Conservation (phyloP, 306 rosid species). For the Vachellia pachyceras region DNA sequence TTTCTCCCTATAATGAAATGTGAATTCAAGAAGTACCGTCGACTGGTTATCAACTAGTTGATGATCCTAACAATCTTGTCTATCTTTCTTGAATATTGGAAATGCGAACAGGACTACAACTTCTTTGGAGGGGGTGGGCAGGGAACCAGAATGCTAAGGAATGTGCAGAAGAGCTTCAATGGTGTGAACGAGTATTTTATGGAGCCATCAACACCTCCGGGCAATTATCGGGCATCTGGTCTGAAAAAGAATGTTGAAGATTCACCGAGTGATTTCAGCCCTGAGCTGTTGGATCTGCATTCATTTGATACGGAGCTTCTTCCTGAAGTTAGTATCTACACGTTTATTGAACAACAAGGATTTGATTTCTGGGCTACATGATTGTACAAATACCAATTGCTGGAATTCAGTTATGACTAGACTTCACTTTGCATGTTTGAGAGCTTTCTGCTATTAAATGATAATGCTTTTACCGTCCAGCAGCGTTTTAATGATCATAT, state of each 20-base stretch:
- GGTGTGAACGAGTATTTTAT: slow-evolving; percentile 68
- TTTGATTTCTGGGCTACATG: slow-evolving; percentile 14
- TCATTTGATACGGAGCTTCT: slow-evolving; percentile 92
- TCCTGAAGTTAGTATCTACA: slow-evolving; percentile 67
- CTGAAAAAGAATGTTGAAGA: slow-evolving; percentile 71
- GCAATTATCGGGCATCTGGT: slow-evolving; percentile 48
- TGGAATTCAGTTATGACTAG: neutral
- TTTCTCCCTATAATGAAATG: neutral
- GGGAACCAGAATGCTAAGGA: slow-evolving; percentile 79
- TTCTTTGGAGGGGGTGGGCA: slow-evolving; percentile 73
- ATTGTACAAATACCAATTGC: neutral
- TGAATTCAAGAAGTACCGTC: neutral
- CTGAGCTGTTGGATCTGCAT: slow-evolving; percentile 96
- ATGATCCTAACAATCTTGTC: slow-evolving; percentile 21
- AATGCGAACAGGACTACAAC: slow-evolving; percentile 73
- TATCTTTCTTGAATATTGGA: slow-evolving; percentile 40
- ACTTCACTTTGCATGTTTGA: slow-evolving; percentile 19
- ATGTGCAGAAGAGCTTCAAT: slow-evolving; percentile 64
- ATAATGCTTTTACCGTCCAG: neutral
- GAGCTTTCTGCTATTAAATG: neutral
- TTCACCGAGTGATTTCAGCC: slow-evolving; percentile 82
- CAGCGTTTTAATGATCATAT: neutral
- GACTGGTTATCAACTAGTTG: neutral
- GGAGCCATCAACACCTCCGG: slow-evolving; percentile 91
- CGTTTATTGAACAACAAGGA: slow-evolving; percentile 14